These are phyloP conservation scores for Penicillium vulpinum DNA, from an alignment of 2,329 filamentous ascomycete species.

Conservation along the genomic window DNA sequence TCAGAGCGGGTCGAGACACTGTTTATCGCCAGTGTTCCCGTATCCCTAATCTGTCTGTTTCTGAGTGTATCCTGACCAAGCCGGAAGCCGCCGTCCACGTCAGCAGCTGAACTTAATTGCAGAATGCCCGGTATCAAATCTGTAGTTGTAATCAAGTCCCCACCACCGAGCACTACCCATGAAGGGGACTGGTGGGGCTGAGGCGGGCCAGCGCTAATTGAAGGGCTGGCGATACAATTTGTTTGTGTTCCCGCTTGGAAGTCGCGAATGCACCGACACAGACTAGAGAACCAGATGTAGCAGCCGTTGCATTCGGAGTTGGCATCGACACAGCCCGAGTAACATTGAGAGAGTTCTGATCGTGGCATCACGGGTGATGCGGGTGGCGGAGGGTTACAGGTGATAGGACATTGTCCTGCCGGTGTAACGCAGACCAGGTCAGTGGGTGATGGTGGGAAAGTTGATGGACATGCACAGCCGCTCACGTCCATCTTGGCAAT, in stretches of 20 bases:
- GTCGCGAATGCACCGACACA: background rate
- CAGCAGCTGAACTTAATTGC: background rate
- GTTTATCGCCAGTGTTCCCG: constrained; percentile 1
- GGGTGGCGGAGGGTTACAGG: background rate
- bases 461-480: background rate
- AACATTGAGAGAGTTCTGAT: background rate
- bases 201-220: background rate
- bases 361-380: background rate
- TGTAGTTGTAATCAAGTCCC: background rate
- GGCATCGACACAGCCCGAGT: background rate
- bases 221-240: background rate
- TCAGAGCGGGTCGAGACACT: constrained; percentile 1
- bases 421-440: background rate
- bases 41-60: background rate
- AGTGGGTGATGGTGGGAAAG: background rate
- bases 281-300: background rate
- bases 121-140: background rate
- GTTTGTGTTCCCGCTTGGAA: background rate
- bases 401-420: background rate
- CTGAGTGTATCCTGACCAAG: background rate
- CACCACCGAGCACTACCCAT: background rate
- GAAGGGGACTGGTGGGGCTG: background rate
- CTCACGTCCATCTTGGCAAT: constrained; percentile 1
- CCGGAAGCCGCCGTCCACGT: background rate
- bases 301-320: constrained; percentile 3